Base-by-base conservation (phyloP, 2,329 filamentous ascomycete species). In the Bisporella sp. region DNA sequence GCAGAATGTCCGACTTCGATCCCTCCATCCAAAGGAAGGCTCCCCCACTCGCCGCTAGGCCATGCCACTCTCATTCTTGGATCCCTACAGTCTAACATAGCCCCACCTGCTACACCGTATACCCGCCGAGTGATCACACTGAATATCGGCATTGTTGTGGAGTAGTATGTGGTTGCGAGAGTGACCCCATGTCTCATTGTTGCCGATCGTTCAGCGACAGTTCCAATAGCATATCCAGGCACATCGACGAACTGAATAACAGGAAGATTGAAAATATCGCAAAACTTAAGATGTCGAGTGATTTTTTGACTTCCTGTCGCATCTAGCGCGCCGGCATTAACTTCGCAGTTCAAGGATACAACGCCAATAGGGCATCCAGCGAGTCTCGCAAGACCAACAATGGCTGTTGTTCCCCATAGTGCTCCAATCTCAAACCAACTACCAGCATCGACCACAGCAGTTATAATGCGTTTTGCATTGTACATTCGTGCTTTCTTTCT, bases 141-240 rank as follows among this genome's bases (percentile, higher is more conserved):
- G 66, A 84, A 84, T 3, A 85, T 72, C 0, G 81, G 79, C 48
- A 75, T 77, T 0, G 79, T 84, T 0, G 79, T 84, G 28, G 75
- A 75, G 61, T 77, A 83, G 61, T 85, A 85, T 0, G 80, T 72
- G 49, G 77, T 77, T 5, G 76, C 79, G 1, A 84, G 71, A 43
- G 78, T 74, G 4, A 85, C 72, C 0, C 81, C 81, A 68, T 80
- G 81, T 47, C 79, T 72, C 81, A 84, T 85, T 0, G 80, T 84
- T 9, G 79, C 81, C 4, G 72, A 76, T 11, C 79, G 71, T 62
- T 85, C 81, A 2, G 81, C 81, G 0, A 77, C 71, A 0, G 81
- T 84, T 0, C 81, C 81, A 41, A 85, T 79, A 0, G 81, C 79
- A 55, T 84, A 84, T 1, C 81, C 77, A 4, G 77, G 81, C 2